Evolutionary conservation across 116 monocot species (phyloP), one percentile per base, ranked within the genome.

Genomic region (Cymodocea nodosa): DNA sequence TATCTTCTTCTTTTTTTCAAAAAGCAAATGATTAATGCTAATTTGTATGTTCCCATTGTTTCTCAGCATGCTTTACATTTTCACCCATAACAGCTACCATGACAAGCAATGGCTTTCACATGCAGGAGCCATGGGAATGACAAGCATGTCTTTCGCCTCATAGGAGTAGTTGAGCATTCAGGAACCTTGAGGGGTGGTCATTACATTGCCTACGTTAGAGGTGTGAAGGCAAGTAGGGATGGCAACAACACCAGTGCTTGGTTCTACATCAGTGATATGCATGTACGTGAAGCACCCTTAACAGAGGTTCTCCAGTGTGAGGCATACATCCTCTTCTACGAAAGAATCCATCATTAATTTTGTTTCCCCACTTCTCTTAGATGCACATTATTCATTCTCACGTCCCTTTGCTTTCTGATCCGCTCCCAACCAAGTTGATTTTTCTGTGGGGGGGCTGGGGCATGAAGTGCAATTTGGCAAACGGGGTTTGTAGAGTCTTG

Each of bases 301-400:
- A 30, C 82, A 25, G 87, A 94, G 68, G 87, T 94, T 22, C 83
- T 94, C 14, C 77, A 74, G 20, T 76, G 80, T n/a, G 94, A 94
- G 48, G 87, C 94, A 23, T 94, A 94, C 63, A 78, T 94, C 58
- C 81, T 94, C 18, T 94, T 94, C 59, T 94, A 90, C 60, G 85
- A 87, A 74, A 82, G 53, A 56, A 30, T 63, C 16, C 24, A 48
- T 54, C 37, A 69, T 15, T 66, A 19, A 66, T 52, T 52, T 34
- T 51, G 5, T 44, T 36, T 30, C 14, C 35, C 4, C 60, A 23
- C 34, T 35, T 49, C 17, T 64, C 15, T 12, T 44, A 44, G 12
- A 44, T 44, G 4, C 44, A 44, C 12, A 44, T 44, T 44, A 6
- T n/a, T 16, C 35, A 60, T 60, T 60, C 6, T 60, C 15, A 35